These are phyloP conservation scores for Solanum chiquidenum DNA, from an alignment of 257 asterid species.

Conservation along the genomic window DNA sequence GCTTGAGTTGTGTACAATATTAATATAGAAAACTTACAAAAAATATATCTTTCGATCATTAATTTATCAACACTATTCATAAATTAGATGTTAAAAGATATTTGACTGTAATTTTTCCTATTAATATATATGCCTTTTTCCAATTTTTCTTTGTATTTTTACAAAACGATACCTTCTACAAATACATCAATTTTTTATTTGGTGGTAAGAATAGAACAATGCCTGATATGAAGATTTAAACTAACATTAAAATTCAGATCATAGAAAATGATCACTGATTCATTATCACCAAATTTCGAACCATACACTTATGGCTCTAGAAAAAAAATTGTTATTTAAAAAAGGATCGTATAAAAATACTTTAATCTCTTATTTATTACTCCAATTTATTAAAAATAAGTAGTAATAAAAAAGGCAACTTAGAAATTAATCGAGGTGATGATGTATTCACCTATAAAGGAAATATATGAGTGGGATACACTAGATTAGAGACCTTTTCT, in stretches of 20 bases:
- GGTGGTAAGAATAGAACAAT: background rate
- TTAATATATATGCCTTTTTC: too few species aligned
- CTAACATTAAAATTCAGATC: fast-evolving
- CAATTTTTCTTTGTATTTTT: background rate
- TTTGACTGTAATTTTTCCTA: background rate
- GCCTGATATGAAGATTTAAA: fast-evolving
- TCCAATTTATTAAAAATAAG: background rate
- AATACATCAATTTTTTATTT: background rate
- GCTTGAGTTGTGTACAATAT: background rate
- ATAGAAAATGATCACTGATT: fast-evolving
- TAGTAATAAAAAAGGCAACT: background rate
- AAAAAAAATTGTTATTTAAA: background rate
- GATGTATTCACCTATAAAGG: background rate
- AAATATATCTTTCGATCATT: background rate
- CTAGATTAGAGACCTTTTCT: background rate
- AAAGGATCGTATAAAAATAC: background rate
- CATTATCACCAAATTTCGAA: background rate
- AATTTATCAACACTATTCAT: background rate
- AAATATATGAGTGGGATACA: background rate
- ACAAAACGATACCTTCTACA: background rate
- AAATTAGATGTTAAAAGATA: background rate
- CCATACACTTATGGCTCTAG: background rate
- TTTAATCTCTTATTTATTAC: background rate
- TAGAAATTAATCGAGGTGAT: background rate
- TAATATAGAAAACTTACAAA: background rate